A percentile compares a stretch with the other conserved stretches of the same genome.
Evolutionary conservation across 495 filamentous ascomycete species (phyloP).

Genomic region (Penicillium bovifimosum): DNA sequence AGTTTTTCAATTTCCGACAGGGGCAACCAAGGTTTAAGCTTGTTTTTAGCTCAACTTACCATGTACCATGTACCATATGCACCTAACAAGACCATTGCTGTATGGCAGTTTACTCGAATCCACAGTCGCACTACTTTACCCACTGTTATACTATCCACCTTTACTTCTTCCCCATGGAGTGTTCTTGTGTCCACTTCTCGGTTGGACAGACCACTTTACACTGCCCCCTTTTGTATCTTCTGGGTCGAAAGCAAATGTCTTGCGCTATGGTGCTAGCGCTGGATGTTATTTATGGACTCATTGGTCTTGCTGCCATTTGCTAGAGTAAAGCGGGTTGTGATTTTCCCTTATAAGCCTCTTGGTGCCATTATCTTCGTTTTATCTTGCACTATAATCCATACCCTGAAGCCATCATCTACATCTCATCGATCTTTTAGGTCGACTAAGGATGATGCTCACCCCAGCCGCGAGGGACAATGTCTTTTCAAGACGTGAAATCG

Average conservation of each 20-base stretch:
- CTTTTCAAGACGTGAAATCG: constrained; percentile 63
- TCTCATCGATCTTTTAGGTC: not conserved
- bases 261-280: constrained; percentile 4
- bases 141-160: not conserved
- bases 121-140: not conserved
- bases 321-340: not conserved
- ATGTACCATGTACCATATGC: not conserved
- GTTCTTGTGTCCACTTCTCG: constrained; percentile 2
- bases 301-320: too few species aligned
- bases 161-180: constrained; percentile 1
- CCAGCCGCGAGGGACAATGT: constrained; percentile 39
- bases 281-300: constrained; percentile 4
- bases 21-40: constrained; percentile 14
- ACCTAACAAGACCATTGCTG: too few species aligned
- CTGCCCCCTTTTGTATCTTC: constrained; percentile 11
- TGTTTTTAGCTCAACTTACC: constrained; percentile 12
- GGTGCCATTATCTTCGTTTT: not conserved
- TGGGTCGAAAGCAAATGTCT: constrained; percentile 2
- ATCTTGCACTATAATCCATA: not conserved
- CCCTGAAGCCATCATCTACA: not conserved
- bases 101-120: not conserved
- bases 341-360: not conserved
- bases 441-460: not conserved
- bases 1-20: constrained; percentile 7
- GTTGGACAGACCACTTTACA: constrained; percentile 8